A percentile compares a stretch with the other conserved stretches of the same genome.
These are phyloP conservation scores for Trichoderma virens DNA, from an alignment of 495 filamentous ascomycete genomes.

Conservation along the genomic window DNA sequence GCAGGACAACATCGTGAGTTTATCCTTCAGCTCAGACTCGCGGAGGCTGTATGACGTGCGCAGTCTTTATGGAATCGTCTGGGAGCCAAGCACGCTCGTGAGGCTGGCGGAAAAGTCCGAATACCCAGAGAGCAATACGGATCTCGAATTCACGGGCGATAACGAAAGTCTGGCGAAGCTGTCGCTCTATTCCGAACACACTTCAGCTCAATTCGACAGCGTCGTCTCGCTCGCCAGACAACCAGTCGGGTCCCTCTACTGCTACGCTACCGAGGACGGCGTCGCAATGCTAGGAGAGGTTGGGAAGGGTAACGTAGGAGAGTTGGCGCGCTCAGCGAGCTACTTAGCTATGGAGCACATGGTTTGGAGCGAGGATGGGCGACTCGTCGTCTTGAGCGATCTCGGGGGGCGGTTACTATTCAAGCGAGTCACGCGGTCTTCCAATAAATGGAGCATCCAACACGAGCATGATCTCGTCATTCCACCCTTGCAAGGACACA, in stretches of 20 bases:
- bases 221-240: background rate
- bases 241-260: background rate
- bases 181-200: background rate
- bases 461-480: background rate
- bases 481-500: background rate
- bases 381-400: background rate
- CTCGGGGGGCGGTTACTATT: background rate
- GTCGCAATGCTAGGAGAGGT: background rate
- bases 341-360: background rate
- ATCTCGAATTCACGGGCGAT: background rate
- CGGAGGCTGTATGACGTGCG: background rate
- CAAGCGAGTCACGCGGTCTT: background rate
- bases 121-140: background rate
- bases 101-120: background rate
- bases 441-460: background rate
- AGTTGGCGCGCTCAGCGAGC: background rate
- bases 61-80: background rate
- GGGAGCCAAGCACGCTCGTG: background rate
- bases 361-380: background rate
- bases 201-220: background rate
- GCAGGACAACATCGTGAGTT: background rate
- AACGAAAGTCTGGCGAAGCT: background rate
- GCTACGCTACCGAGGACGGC: background rate
- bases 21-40: background rate
- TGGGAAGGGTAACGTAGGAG: background rate